These are phyloP conservation scores for Syncephalis plumigaleata DNA, from an alignment of 371 early-diverging fungal species.

Conservation along the genomic window DNA sequence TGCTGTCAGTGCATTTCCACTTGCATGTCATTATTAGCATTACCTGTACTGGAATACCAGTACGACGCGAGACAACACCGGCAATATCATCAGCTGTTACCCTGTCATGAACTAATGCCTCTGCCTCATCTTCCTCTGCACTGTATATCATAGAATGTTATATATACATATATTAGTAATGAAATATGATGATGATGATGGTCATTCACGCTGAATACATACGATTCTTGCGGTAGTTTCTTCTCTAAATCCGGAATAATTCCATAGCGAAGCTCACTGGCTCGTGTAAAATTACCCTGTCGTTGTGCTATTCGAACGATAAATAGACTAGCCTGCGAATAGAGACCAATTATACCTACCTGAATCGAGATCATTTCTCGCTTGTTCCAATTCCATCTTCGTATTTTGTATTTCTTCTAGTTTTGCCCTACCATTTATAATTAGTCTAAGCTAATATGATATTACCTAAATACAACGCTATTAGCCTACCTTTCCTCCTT, in stretches of 20 bases:
- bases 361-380: conserved; percentile 54
- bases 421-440: conserved; percentile 15
- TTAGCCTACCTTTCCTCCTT: conserved; percentile 31
- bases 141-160: conserved; percentile 1
- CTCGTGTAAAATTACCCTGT: conserved; percentile 49
- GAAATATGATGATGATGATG: no score
- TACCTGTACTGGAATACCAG: conserved; percentile 74
- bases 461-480: not conserved
- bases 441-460: no score
- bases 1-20: no score
- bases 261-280: conserved; percentile 70
- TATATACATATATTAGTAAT: no score
- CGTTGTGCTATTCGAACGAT: conserved; percentile 27
- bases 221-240: conserved; percentile 36
- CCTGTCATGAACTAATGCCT: conserved; percentile 58
- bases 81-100: conserved; percentile 80
- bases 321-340: not conserved
- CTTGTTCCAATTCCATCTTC: conserved; percentile 56
- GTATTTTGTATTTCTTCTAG: conserved; percentile 50
- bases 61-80: conserved; percentile 64
- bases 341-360: conserved; percentile 7
- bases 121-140: conserved; percentile 27
- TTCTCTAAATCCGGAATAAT: conserved; percentile 74
- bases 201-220: conserved; percentile 8
- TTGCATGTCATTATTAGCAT: conserved; percentile 6